Evolutionary conservation across 192 early-diverging fungal species (phyloP).

Genomic region (Backusella liffmaniae): DNA sequence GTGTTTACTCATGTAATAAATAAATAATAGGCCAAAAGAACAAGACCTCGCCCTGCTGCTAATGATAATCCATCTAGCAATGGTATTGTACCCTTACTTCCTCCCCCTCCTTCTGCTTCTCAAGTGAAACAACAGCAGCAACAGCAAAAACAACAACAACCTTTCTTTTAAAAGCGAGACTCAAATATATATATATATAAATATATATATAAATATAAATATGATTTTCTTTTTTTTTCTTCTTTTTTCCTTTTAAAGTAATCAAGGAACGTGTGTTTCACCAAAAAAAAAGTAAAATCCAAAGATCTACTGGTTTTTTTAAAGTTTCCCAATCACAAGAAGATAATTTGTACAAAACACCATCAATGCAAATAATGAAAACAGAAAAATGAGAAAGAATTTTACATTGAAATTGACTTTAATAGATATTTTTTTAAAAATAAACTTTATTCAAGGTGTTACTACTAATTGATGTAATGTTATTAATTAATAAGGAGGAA

Average conservation of each 20-base stretch:
- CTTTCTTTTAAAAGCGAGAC: not conserved
- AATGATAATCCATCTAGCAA: not conserved
- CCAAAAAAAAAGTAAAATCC: not conserved
- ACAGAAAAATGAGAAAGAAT: not conserved
- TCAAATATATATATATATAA: not conserved
- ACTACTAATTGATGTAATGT: not conserved
- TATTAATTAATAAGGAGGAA: not conserved
- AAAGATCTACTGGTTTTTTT: not conserved
- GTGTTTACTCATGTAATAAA: not conserved
- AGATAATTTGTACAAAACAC: not conserved
- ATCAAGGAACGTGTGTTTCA: not conserved
- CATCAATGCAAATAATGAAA: not conserved
- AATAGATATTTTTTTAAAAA: not conserved
- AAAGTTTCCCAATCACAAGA: not conserved
- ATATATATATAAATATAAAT: not conserved
- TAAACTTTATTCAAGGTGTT: not conserved
- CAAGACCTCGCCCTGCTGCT: slow-evolving; percentile 14
- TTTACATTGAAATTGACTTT: not conserved
- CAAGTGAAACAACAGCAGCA: slow-evolving; percentile 39
- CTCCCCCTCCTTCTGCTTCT: slow-evolving; percentile 39
- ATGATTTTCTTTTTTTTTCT: not conserved
- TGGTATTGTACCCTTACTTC: slow-evolving; percentile 35
- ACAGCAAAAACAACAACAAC: slow-evolving; percentile 17
- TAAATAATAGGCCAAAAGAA: slow-evolving; percentile 14
- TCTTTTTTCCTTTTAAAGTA: not conserved